Conservation (phyloP, 176 grass and related monocot species). For the Aegilops bicornis region DNA sequence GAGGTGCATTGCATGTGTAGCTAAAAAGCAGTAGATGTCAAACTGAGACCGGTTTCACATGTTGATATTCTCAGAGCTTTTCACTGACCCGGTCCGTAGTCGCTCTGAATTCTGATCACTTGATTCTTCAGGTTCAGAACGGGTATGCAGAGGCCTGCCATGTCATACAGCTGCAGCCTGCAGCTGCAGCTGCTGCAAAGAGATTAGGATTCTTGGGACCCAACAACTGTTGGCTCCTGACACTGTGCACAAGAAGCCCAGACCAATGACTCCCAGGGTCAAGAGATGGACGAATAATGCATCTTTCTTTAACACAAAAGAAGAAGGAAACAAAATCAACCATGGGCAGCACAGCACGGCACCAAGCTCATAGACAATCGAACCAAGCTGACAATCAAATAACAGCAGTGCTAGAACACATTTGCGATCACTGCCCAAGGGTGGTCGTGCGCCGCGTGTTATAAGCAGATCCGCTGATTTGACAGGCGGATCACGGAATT, state of each 20-base stretch:
- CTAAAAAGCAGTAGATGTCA: conserved; percentile 24
- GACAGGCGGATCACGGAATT: neutral
- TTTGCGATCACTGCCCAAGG: no score
- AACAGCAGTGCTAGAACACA: neutral
- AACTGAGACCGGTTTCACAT: conserved; percentile 38
- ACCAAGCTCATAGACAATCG: neutral
- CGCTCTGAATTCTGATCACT: conserved; percentile 37
- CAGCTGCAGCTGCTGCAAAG: conserved; percentile 25
- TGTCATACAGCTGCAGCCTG: conserved; percentile 29
- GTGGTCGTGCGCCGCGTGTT: no score
- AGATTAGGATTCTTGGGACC: conserved; percentile 29
- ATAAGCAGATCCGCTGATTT: neutral
- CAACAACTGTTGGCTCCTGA: conserved; percentile 32
- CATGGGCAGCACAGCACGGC: neutral
- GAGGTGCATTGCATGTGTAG: conserved; percentile 1
- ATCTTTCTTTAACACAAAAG: conserved; percentile 6
- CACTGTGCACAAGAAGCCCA: conserved; percentile 34
- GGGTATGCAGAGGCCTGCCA: conserved; percentile 26
- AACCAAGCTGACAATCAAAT: neutral
- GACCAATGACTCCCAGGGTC: conserved; percentile 28
- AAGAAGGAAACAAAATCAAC: conserved; percentile 17
- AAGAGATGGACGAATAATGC: conserved; percentile 6
- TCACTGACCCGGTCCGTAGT: conserved; percentile 16
- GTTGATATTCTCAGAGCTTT: conserved; percentile 32
- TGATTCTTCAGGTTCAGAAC: conserved; percentile 42